Conservation (phyloP, 768 basidiomycete species). For the Mycena venus region DNA sequence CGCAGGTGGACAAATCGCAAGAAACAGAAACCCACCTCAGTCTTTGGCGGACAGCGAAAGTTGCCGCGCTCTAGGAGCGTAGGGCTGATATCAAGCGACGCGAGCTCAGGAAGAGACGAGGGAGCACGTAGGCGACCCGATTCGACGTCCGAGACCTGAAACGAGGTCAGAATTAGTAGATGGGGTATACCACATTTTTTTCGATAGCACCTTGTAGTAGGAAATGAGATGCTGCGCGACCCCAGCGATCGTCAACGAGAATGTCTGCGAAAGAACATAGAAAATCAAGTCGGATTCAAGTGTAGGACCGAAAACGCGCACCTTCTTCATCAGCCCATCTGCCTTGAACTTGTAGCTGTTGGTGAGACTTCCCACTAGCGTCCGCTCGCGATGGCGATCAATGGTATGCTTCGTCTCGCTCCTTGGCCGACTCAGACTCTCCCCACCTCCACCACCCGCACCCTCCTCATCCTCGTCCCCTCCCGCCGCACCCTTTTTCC, state of each 20-base stretch:
- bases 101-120: conserved; percentile 89
- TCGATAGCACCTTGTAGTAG: conserved; percentile 83
- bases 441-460: conserved; percentile 42
- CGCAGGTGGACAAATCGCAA: neutral
- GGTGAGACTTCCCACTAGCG: conserved; percentile 90
- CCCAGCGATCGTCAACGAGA: conserved; percentile 88
- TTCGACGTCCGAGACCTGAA: conserved; percentile 83
- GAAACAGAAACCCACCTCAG: conserved; percentile 3
- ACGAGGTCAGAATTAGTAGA: no score
- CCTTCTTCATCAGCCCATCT: conserved; percentile 98
- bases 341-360: conserved; percentile 94
- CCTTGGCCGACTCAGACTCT: conserved; percentile 76
- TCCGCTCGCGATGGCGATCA: conserved; percentile 84
- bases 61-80: conserved; percentile 92
- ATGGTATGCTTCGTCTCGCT: conserved; percentile 63
- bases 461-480: conserved; percentile 46
- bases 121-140: conserved; percentile 90
- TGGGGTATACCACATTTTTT: no score
- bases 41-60: conserved; percentile 83
- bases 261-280: conserved; percentile 69
- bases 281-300: neutral
- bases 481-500: conserved; percentile 50
- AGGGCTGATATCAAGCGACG: conserved; percentile 86
- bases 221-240: conserved; percentile 94
- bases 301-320: conserved; percentile 49